A percentile compares a stretch with the other conserved stretches of the same genome.
Conservation (phyloP, 441 rosid genomes). For the Aquilaria agallochum region DNA sequence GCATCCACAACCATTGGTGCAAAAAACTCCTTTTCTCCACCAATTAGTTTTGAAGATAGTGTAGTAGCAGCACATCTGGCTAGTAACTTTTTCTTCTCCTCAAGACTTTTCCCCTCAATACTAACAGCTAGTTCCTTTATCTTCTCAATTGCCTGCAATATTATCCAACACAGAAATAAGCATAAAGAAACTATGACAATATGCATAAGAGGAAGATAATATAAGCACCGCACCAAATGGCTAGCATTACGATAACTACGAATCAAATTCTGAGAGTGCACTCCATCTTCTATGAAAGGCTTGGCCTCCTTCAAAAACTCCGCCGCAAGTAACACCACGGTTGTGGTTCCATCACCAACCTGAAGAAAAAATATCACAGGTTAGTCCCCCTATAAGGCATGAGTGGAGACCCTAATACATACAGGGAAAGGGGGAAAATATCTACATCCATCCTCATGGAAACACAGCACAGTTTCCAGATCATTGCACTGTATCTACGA, state of each 20-base stretch:
- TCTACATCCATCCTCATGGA: no score
- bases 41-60: constrained; percentile 92
- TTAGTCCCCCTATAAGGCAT: not conserved
- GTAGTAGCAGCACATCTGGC: constrained; percentile 98
- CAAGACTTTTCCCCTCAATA: constrained; percentile 89
- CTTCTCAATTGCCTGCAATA: constrained; percentile 74
- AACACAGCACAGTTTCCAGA: no score
- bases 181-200: not conserved
- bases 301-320: constrained; percentile 98
- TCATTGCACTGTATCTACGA: no score
- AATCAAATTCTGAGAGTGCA: constrained; percentile 88
- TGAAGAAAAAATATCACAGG: constrained; percentile 14
- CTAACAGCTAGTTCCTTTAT: constrained; percentile 81
- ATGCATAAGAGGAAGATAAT: constrained; percentile 1
- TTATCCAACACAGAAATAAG: not conserved
- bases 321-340: constrained; percentile 92
- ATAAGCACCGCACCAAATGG: constrained; percentile 41
- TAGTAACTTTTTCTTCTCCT: constrained; percentile 85
- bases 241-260: constrained; percentile 85
- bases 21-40: constrained; percentile 97
- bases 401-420: constrained; percentile 18
- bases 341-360: constrained; percentile 99
- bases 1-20: constrained; percentile 96
- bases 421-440: not conserved
- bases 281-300: constrained; percentile 96